Percentiles rank a stretch among this genome's conserved stretches.
phyloP scores from a whole-genome alignment of 148 eudicot genomes.

The Dianthus caryophyllus region DNA sequence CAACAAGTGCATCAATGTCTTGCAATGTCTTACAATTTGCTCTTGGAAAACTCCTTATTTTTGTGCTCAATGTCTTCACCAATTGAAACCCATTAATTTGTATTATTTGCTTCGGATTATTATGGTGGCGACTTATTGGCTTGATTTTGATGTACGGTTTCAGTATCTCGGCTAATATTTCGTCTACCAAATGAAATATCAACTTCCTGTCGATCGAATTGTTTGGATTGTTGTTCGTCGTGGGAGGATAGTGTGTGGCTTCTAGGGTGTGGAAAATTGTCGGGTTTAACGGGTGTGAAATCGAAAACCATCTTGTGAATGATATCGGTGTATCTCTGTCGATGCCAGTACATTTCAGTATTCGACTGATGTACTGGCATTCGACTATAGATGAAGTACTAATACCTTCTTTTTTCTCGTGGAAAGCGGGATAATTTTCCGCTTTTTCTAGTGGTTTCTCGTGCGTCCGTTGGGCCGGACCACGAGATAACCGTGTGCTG shows the following conservation, averaged over 20 bases:
- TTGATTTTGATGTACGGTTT: slow-evolving; percentile 23
- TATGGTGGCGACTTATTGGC: background rate
- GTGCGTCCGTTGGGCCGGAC: slow-evolving; percentile 39
- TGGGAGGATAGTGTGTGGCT: slow-evolving; percentile 23
- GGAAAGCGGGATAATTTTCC: slow-evolving; percentile 23
- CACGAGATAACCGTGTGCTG: slow-evolving; percentile 43
- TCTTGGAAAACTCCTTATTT: slow-evolving; percentile 40
- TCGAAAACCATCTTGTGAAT: slow-evolving; percentile 46
- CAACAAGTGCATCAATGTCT: slow-evolving; percentile 70
- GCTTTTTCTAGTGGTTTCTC: slow-evolving; percentile 13
- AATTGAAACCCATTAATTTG: slow-evolving; percentile 40
- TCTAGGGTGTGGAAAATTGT: slow-evolving; percentile 53
- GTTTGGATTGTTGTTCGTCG: slow-evolving; percentile 15
- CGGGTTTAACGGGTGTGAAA: slow-evolving; percentile 69
- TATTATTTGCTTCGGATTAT: background rate
- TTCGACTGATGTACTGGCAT: slow-evolving; percentile 48
- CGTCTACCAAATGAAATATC: slow-evolving; percentile 54
- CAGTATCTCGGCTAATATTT: slow-evolving; percentile 48
- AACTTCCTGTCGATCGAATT: slow-evolving; percentile 44
- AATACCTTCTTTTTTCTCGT: slow-evolving; percentile 8
- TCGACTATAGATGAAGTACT: slow-evolving; percentile 34
- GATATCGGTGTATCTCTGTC: slow-evolving; percentile 45
- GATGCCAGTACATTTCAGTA: slow-evolving; percentile 58
- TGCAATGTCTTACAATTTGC: slow-evolving; percentile 58
- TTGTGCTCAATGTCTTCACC: slow-evolving; percentile 34